A percentile compares a stretch with the other conserved stretches of the same genome.
Conservation (phyloP, 2,329 filamentous ascomycete genomes). For the Fusarium concolor region DNA sequence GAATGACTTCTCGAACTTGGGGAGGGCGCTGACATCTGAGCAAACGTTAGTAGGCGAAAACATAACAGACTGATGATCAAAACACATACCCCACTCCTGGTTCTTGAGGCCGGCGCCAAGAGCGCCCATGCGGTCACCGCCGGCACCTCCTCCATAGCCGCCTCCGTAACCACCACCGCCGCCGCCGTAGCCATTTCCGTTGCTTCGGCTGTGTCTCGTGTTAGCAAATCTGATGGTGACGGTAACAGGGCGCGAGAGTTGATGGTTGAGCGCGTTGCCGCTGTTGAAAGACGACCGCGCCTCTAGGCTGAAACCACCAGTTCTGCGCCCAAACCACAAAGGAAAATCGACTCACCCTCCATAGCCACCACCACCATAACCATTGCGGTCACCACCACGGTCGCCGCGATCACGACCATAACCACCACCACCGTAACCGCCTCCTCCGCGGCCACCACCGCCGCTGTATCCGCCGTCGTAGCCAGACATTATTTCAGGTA, state of each 20-base stretch:
- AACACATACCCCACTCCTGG: conserved; percentile 85
- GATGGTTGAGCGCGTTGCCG: conserved; percentile 18
- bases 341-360: conserved; percentile 53
- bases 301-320: conserved; percentile 27
- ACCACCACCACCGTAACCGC: conserved; percentile 51
- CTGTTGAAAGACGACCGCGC: conserved; percentile 22
- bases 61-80: conserved; percentile 43
- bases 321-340: conserved; percentile 20
- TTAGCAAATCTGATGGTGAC: conserved; percentile 50
- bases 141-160: conserved; percentile 65
- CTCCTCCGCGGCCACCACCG: conserved; percentile 48
- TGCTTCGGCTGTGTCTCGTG: conserved; percentile 58
- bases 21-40: conserved; percentile 78
- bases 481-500: conserved; percentile 57
- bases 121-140: conserved; percentile 93
- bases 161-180: conserved; percentile 54
- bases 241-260: conserved; percentile 16
- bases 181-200: conserved; percentile 54
- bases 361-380: conserved; percentile 52
- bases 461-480: conserved; percentile 49
- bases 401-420: conserved; percentile 57
- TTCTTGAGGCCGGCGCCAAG: conserved; percentile 89
- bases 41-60: conserved; percentile 42
- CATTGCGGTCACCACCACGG: conserved; percentile 58
- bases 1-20: conserved; percentile 99